A percentile compares a stretch with the other conserved stretches of the same genome.
These are phyloP conservation scores for Hansenula sp. DNA, from an alignment of 1,139 yeast genomes.

Conservation along the genomic window DNA sequence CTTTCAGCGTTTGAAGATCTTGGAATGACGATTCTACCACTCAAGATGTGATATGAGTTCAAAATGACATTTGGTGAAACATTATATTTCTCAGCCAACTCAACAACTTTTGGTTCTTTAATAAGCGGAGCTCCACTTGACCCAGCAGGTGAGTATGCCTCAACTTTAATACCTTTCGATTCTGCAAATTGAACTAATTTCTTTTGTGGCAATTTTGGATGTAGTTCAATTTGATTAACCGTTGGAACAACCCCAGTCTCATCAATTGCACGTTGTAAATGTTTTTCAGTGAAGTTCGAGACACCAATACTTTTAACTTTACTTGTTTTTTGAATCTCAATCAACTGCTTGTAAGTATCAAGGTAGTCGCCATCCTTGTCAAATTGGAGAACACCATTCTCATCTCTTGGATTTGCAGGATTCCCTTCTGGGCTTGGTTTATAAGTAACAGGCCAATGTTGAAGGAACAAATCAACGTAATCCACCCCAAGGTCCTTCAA, in stretches of 20 bases:
- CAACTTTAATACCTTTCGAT: conserved; percentile 41
- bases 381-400: conserved; percentile 21
- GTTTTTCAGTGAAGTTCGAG: conserved; percentile 48
- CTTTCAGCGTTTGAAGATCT: conserved; percentile 38
- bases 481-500: conserved; percentile 41
- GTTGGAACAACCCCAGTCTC: conserved; percentile 43
- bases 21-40: conserved; percentile 49
- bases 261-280: conserved; percentile 41
- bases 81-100: conserved; percentile 41
- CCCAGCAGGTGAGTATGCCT: conserved; percentile 63
- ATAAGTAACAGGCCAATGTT: conserved; percentile 47
- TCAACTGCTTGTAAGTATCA: background rate
- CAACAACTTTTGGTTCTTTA: conserved; percentile 36
- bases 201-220: conserved; percentile 54
- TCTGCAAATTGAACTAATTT: conserved; percentile 42
- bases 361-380: background rate
- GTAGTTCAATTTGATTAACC: conserved; percentile 56
- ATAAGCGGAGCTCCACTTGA: conserved; percentile 50
- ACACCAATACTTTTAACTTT: conserved; percentile 51
- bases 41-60: conserved; percentile 50
- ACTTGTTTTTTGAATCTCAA: background rate
- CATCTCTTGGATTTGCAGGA: conserved; percentile 34
- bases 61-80: conserved; percentile 42
- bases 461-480: conserved; percentile 51
- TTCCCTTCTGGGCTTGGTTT: conserved; percentile 22